Conservation (phyloP, 176 grass and related monocot genomes). For the Musa acuminata region DNA sequence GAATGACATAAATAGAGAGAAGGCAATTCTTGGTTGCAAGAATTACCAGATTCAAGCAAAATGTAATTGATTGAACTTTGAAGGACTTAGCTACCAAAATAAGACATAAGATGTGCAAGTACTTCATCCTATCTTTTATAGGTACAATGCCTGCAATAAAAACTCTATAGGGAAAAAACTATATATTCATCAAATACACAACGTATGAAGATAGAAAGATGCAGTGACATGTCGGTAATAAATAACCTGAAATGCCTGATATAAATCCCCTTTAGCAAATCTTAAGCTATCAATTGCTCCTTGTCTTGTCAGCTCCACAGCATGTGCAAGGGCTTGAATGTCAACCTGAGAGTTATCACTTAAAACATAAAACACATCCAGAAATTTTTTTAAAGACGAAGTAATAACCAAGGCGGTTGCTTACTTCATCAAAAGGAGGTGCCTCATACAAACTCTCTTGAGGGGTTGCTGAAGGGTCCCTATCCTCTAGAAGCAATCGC, state of each 20-base stretch:
- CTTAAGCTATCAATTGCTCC: slow-evolving; percentile 90
- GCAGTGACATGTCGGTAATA: neutral
- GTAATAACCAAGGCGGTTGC: slow-evolving; percentile 17
- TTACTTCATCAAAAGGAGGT: slow-evolving; percentile 89
- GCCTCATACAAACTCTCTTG: slow-evolving; percentile 70
- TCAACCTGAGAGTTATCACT: slow-evolving; percentile 56
- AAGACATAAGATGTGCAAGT: neutral
- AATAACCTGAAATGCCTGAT: slow-evolving; percentile 88
- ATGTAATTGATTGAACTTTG: neutral
- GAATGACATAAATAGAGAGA: neutral
- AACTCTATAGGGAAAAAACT: neutral
- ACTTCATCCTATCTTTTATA: neutral
- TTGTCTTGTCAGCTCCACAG: slow-evolving; percentile 97
- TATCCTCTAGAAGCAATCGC: slow-evolving; percentile 76
- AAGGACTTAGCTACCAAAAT: neutral
- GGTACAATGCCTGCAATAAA: too few relatives aligned
- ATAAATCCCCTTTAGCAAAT: slow-evolving; percentile 91
- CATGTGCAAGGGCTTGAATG: slow-evolving; percentile 93
- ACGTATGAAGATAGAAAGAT: neutral
- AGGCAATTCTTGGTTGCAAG: neutral
- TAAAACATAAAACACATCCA: slow-evolving; percentile 29
- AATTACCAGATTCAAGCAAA: neutral
- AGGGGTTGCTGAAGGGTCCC: slow-evolving; percentile 62
- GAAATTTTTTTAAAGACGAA: slow-evolving; percentile 14
- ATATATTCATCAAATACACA: neutral